Conservation (phyloP, 2,329 filamentous ascomycete species). For the Penicillium sp. region DNA sequence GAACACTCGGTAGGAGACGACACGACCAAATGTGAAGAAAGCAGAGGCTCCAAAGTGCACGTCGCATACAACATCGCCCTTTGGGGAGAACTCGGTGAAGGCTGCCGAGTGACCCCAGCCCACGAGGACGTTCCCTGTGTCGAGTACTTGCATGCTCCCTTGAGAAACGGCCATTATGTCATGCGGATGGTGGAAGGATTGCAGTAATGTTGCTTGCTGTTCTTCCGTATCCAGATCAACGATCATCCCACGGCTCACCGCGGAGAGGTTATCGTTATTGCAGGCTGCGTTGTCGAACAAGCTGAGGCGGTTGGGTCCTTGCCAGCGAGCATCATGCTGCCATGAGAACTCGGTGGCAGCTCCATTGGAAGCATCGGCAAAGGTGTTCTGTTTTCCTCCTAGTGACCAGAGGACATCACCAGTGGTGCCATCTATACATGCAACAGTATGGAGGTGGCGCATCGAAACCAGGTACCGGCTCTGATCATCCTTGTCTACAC, state of each 20-base stretch:
- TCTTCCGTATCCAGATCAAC: constrained; percentile 17
- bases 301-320: constrained; percentile 22
- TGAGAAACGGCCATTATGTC: constrained; percentile 21
- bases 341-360: constrained; percentile 27
- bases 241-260: constrained; percentile 20
- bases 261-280: constrained; percentile 11
- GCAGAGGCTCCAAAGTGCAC: constrained; percentile 47
- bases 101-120: constrained; percentile 54
- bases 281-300: constrained; percentile 31
- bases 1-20: constrained; percentile 58
- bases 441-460: constrained; percentile 41
- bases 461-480: constrained; percentile 47
- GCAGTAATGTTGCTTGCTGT: constrained; percentile 11
- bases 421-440: constrained; percentile 40
- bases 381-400: constrained; percentile 33
- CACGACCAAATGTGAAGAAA: constrained; percentile 46
- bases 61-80: constrained; percentile 28
- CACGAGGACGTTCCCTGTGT: constrained; percentile 48
- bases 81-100: constrained; percentile 47
- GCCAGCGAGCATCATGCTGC: constrained; percentile 36
- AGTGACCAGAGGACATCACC: constrained; percentile 30
- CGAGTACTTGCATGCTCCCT: constrained; percentile 24
- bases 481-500: constrained; percentile 50
- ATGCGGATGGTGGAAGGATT: constrained; percentile 21
- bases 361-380: constrained; percentile 25